Conservation (phyloP, 352 stramenopile species). For the Thraustochytrium striatum region DNA sequence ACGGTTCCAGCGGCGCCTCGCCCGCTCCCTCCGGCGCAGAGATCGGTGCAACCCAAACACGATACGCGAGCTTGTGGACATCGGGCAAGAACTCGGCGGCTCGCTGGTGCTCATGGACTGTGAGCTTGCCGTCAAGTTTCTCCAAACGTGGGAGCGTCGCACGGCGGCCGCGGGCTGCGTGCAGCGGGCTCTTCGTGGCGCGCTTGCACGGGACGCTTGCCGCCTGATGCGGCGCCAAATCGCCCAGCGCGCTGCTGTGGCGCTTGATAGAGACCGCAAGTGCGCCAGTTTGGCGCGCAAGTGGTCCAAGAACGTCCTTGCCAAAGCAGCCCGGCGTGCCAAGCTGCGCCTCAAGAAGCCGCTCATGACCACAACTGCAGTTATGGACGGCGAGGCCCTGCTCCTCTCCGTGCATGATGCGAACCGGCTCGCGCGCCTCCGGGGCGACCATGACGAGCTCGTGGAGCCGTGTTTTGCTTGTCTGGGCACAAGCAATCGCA, state of each 20-base stretch:
- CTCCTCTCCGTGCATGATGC: not conserved
- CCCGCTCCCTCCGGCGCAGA: not conserved
- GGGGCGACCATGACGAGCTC: not conserved
- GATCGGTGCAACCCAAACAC: constrained; percentile 38
- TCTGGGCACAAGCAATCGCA: not conserved
- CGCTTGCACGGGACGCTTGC: not conserved
- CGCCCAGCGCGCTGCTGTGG: not conserved
- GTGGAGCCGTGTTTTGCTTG: constrained; percentile 40
- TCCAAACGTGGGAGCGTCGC: not conserved
- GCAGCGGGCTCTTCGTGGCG: constrained; percentile 12
- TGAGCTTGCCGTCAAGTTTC: constrained; percentile 8
- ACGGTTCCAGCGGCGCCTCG: not conserved
- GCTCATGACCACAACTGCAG: not conserved
- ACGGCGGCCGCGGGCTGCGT: not conserved
- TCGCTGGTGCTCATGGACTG: constrained; percentile 46
- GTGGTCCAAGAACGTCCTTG: not conserved
- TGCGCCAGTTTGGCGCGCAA: not conserved
- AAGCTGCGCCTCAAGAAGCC: constrained; percentile 30
- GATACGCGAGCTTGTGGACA: constrained; percentile 23
- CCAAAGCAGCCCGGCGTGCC: not conserved
- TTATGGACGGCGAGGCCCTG: constrained; percentile 22
- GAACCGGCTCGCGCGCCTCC: not conserved
- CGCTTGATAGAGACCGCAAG: not conserved
- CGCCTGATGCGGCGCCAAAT: not conserved
- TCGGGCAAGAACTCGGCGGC: not conserved